Conservation (phyloP, 139 green algal species). For the Ostreobium quekettii region DNA sequence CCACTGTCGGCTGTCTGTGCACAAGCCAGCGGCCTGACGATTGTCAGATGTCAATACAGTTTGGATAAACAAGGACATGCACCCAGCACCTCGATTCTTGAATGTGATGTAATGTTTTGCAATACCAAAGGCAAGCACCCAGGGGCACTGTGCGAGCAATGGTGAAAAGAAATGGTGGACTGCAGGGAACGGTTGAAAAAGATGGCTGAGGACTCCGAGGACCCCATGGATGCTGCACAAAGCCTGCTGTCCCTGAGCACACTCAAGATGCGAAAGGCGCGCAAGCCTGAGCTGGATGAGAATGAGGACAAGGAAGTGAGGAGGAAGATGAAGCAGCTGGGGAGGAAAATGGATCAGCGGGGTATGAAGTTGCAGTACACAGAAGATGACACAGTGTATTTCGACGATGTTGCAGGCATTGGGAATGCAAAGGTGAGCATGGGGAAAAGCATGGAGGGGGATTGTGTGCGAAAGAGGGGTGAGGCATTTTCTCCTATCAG, state of each 20-base stretch:
- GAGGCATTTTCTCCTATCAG: no score
- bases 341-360: slow-evolving; percentile 14
- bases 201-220: not conserved
- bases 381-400: slow-evolving; percentile 37
- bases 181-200: not conserved
- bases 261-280: slow-evolving; percentile 13
- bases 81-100: no score
- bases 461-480: no score
- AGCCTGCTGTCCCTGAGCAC: slow-evolving; percentile 8
- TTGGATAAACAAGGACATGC: no score
- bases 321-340: slow-evolving; percentile 34
- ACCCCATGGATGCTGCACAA: slow-evolving; percentile 4
- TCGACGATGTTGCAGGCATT: slow-evolving; percentile 65
- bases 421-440: slow-evolving; percentile 50
- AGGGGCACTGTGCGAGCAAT: no score
- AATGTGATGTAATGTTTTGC: no score
- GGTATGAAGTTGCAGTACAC: slow-evolving; percentile 61
- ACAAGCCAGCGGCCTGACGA: no score
- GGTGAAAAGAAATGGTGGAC: no score
- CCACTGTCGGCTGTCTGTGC: no score
- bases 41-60: no score
- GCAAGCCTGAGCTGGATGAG: slow-evolving; percentile 1
- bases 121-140: no score
- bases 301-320: slow-evolving; percentile 17
- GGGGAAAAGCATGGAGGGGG: no score